These are phyloP conservation scores for Xylaria polymorpha DNA, from an alignment of 2,329 filamentous ascomycete species.

Conservation along the genomic window DNA sequence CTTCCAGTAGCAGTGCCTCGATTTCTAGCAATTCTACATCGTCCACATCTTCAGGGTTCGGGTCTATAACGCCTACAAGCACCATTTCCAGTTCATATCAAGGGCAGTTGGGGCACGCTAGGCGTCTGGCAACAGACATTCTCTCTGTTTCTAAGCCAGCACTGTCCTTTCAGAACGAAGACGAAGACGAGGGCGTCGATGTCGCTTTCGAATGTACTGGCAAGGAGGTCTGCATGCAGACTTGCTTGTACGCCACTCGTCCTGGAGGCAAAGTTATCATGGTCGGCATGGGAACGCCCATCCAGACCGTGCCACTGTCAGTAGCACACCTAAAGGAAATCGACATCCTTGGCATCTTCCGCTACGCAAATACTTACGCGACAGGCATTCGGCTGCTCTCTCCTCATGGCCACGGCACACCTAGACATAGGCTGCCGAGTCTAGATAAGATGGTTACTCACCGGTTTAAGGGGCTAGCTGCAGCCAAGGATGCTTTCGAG, in stretches of 20 bases:
- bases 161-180: conserved; percentile 53
- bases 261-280: conserved; percentile 79
- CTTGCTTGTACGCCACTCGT: conserved; percentile 76
- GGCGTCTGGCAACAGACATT: conserved; percentile 61
- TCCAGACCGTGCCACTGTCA: conserved; percentile 79
- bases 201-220: conserved; percentile 82
- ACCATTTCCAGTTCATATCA: conserved; percentile 58
- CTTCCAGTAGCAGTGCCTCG: conserved; percentile 58
- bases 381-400: conserved; percentile 73
- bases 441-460: conserved; percentile 81
- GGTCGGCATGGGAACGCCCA: conserved; percentile 82
- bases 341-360: conserved; percentile 80
- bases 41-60: conserved; percentile 59
- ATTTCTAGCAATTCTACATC: conserved; percentile 53
- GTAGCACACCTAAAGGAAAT: conserved; percentile 79
- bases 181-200: conserved; percentile 74
- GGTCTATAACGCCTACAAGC: conserved; percentile 58
- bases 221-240: conserved; percentile 79
- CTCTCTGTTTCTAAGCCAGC: conserved; percentile 55
- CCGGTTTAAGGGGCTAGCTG: conserved; percentile 72
- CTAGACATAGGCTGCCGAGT: conserved; percentile 65
- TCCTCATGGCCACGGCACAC: conserved; percentile 53
- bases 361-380: conserved; percentile 80
- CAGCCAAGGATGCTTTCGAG: conserved; percentile 73
- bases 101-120: conserved; percentile 64